phyloP scores from a whole-genome alignment of 108 stramenopile genomes.

The Conticribra weissflogii region DNA sequence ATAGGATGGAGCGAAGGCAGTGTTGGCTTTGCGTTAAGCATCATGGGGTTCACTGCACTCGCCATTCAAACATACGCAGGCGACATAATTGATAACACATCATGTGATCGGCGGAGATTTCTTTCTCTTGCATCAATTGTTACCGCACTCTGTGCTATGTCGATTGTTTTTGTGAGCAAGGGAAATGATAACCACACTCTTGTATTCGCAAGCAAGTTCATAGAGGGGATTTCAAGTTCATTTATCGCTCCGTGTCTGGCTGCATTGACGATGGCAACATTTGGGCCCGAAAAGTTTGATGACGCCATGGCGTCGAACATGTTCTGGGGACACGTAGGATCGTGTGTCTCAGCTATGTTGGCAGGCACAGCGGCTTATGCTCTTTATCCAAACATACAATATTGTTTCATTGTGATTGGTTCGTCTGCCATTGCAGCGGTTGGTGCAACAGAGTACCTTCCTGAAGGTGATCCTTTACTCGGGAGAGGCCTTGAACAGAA shows the following conservation, averaged over 20 bases:
- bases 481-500: conserved; percentile 70
- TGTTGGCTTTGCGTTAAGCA: conserved; percentile 76
- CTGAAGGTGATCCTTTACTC: conserved; percentile 77
- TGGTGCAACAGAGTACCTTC: conserved; percentile 64
- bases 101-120: conserved; percentile 74
- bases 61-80: conserved; percentile 84
- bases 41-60: conserved; percentile 86
- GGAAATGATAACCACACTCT: conserved; percentile 75
- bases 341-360: conserved; percentile 68
- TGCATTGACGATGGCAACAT: conserved; percentile 73
- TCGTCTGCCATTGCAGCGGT: conserved; percentile 71
- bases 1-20: conserved; percentile 87
- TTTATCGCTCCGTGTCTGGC: conserved; percentile 88
- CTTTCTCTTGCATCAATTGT: conserved; percentile 58
- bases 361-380: conserved; percentile 72
- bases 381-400: conserved; percentile 80
- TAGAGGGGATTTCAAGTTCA: conserved; percentile 80
- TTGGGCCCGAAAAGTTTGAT: conserved; percentile 87
- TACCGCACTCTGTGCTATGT: conserved; percentile 78
- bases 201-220: conserved; percentile 73
- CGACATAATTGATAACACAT: conserved; percentile 81
- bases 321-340: conserved; percentile 85
- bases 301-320: conserved; percentile 83
- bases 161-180: conserved; percentile 75
- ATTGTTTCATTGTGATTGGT: conserved; percentile 86